Percentiles rank a stretch among this genome's conserved stretches.
Conservation (phyloP, 306 rosid species). For the Glycine tomentella region DNA sequence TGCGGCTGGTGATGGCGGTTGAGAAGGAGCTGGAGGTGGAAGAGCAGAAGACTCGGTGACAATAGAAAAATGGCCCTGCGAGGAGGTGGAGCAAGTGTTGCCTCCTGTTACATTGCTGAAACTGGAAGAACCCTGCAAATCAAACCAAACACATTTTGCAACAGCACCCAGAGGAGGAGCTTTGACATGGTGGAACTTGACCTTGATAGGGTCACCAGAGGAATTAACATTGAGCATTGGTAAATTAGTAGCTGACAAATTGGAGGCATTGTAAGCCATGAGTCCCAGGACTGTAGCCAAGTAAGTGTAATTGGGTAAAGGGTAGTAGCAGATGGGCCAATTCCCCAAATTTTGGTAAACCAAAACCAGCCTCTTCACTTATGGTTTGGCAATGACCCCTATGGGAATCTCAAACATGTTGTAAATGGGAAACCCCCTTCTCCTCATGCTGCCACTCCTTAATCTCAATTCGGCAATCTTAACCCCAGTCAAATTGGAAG, state of each 20-base stretch:
- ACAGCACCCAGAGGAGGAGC: constrained; percentile 53
- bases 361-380: too few relatives aligned
- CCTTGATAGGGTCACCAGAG: constrained; percentile 51
- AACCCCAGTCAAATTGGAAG: too few relatives aligned
- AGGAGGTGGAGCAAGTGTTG: constrained; percentile 53
- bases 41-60: constrained; percentile 57
- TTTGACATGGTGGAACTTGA: constrained; percentile 57
- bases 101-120: constrained; percentile 57
- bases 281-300: constrained; percentile 75
- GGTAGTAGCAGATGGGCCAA: constrained; percentile 58
- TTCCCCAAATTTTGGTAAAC: constrained; percentile 80
- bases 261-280: constrained; percentile 63
- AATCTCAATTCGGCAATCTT: too few relatives aligned
- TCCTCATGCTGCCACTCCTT: too few relatives aligned
- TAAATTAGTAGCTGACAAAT: constrained; percentile 58
- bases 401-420: too few relatives aligned
- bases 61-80: constrained; percentile 77
- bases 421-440: too few relatives aligned
- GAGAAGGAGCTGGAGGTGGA: neutral
- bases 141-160: constrained; percentile 63
- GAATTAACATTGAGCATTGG: constrained; percentile 17
- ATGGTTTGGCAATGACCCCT: too few relatives aligned
- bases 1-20: neutral
- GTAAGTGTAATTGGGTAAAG: constrained; percentile 60
- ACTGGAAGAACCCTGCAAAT: constrained; percentile 53